Percentiles rank a stretch among this genome's conserved stretches.
Conservation (phyloP, 768 basidiomycete species). For the Termitomyces sp. region DNA sequence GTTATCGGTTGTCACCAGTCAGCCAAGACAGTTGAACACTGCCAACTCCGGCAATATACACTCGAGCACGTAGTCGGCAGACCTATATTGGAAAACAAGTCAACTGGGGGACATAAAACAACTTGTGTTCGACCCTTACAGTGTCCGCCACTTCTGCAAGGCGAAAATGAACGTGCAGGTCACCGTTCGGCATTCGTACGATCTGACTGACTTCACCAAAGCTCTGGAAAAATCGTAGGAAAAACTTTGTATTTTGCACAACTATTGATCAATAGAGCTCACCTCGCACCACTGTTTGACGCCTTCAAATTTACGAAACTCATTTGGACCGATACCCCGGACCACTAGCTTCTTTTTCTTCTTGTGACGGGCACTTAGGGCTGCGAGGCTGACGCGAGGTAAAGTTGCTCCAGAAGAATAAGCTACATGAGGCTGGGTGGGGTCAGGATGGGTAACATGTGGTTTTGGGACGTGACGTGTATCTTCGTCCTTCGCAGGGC, state of each 20-base stretch:
- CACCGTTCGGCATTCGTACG: constrained; percentile 67
- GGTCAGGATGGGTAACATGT: constrained; percentile 11
- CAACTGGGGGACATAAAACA: neutral
- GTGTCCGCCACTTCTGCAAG: constrained; percentile 77
- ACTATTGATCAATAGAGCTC: constrained; percentile 12
- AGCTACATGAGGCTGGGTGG: constrained; percentile 27
- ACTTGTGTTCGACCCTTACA: constrained; percentile 32
- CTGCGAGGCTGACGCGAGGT: constrained; percentile 31
- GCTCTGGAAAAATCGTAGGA: constrained; percentile 31
- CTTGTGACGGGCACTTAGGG: constrained; percentile 33
- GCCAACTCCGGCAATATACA: constrained; percentile 68
- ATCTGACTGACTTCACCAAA: constrained; percentile 77
- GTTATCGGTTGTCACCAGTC: constrained; percentile 43
- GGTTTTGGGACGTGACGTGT: constrained; percentile 6
- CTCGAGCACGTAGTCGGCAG: constrained; percentile 72
- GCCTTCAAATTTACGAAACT: constrained; percentile 59
- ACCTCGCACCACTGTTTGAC: constrained; percentile 77
- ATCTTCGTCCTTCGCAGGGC: constrained; percentile 16
- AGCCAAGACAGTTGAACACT: constrained; percentile 77
- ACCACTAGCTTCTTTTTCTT: constrained; percentile 64
- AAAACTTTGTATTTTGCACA: neutral
- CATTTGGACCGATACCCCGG: constrained; percentile 59
- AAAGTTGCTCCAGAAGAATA: constrained; percentile 27
- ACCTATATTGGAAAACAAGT: constrained; percentile 39
- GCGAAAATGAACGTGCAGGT: constrained; percentile 72